phyloP scores from a whole-genome alignment of 208 protist genomes.

The Crithidia fasciculata region DNA sequence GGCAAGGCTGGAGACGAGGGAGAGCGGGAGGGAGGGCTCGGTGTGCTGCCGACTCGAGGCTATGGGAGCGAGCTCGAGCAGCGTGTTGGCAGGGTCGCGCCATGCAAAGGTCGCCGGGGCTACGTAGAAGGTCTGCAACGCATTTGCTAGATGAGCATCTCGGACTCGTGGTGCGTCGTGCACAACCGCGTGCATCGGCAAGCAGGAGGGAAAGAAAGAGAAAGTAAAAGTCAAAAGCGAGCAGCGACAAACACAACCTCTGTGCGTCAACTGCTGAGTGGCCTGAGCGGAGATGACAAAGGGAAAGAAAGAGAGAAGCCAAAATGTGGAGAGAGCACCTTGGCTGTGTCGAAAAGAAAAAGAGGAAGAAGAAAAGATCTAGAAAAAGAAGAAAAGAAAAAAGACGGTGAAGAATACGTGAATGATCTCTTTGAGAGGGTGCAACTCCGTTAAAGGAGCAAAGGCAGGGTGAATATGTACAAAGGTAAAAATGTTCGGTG shows the following conservation, averaged over 20 bases:
- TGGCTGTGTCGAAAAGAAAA: too few relatives aligned
- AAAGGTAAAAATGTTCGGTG: too few relatives aligned
- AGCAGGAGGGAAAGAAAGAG: neutral
- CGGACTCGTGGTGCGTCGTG: slow-evolving; percentile 22
- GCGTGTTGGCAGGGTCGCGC: neutral
- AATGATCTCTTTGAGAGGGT: too few relatives aligned
- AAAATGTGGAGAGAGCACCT: neutral
- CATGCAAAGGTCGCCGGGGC: neutral
- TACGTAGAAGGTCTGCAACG: slow-evolving; percentile 17
- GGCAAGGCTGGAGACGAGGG: slow-evolving; percentile 1
- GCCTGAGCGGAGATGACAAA: too few relatives aligned
- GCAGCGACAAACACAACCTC: neutral
- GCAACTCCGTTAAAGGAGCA: too few relatives aligned
- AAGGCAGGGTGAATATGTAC: too few relatives aligned
- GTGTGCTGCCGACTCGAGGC: neutral
- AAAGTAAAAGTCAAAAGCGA: slow-evolving; percentile 13
- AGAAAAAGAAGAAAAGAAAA: too few relatives aligned
- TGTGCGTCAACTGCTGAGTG: too few relatives aligned
- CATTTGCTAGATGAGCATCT: neutral
- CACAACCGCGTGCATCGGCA: slow-evolving; percentile 9
- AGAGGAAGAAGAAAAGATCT: too few relatives aligned
- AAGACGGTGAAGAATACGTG: too few relatives aligned
- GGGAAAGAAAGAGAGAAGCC: slow-evolving; percentile 2
- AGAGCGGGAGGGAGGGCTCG: neutral
- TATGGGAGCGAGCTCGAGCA: neutral